A percentile compares a stretch with the other conserved stretches of the same genome.
Conservation (phyloP, 192 early-diverging fungal genomes). For the Entrophospora sp. region DNA sequence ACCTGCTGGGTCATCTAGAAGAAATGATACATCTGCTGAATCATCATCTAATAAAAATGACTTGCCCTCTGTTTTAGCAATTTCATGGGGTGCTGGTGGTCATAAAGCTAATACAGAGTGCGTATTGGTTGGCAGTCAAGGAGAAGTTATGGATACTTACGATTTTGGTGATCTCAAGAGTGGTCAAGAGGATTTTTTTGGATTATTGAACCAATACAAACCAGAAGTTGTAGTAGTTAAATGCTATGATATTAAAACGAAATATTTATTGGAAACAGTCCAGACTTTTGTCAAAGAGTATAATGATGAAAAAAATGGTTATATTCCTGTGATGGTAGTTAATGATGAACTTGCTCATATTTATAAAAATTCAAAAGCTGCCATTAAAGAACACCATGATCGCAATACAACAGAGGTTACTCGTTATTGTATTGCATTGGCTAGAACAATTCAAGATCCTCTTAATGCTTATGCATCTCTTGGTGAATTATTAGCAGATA, state of each 20-base stretch:
- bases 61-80: conserved; percentile 52
- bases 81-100: conserved; percentile 65
- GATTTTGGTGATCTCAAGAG: conserved; percentile 18
- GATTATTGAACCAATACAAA: conserved; percentile 46
- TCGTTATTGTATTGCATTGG: conserved; percentile 82
- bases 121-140: conserved; percentile 69
- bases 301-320: not conserved
- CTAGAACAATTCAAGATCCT: conserved; percentile 77
- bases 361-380: conserved; percentile 41
- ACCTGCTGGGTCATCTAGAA: not conserved
- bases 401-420: conserved; percentile 57
- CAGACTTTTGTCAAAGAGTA: conserved; percentile 45
- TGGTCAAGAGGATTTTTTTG: conserved; percentile 40
- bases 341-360: conserved; percentile 85
- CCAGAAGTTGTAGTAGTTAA: conserved; percentile 77
- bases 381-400: conserved; percentile 50
- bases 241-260: conserved; percentile 67
- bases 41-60: conserved; percentile 32
- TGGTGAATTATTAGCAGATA: conserved; percentile 28
- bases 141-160: conserved; percentile 53
- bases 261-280: conserved; percentile 64
- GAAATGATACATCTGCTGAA: too few species aligned
- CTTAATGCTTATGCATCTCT: conserved; percentile 72
- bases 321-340: conserved; percentile 55
- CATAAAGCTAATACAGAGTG: conserved; percentile 46